These are phyloP conservation scores for Terfezia claveryi DNA, from an alignment of 495 filamentous ascomycete genomes.

Conservation along the genomic window DNA sequence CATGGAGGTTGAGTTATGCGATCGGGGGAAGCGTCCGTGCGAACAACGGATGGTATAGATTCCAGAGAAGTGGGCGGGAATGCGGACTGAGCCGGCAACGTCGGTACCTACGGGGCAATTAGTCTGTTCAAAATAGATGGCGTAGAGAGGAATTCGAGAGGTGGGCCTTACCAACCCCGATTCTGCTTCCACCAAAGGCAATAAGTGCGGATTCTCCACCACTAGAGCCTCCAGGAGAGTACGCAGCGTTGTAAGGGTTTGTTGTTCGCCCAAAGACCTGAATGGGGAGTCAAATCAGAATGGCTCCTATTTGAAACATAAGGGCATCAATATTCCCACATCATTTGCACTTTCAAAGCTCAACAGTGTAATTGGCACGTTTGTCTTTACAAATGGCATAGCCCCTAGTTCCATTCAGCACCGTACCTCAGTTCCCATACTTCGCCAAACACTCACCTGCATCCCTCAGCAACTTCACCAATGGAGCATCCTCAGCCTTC, in stretches of 20 bases:
- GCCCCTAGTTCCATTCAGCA: constrained; percentile 33
- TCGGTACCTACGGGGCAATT: constrained; percentile 39
- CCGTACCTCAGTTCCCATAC: neutral
- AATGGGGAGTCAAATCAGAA: too few species aligned
- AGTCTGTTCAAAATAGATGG: too few species aligned
- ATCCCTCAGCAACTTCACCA: constrained; percentile 63
- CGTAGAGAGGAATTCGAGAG: neutral
- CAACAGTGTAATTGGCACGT: constrained; percentile 73
- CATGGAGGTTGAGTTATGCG: constrained; percentile 73
- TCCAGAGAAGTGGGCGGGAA: constrained; percentile 74
- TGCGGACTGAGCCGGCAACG: constrained; percentile 78
- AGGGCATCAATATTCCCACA: constrained; percentile 31
- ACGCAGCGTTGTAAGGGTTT: constrained; percentile 64
- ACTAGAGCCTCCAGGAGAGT: constrained; percentile 80
- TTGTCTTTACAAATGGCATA: constrained; percentile 88
- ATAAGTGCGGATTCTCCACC: constrained; percentile 76
- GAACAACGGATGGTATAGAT: constrained; percentile 79
- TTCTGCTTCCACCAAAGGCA: constrained; percentile 66
- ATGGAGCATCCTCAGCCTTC: constrained; percentile 40
- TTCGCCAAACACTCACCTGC: constrained; percentile 28
- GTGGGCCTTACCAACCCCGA: constrained; percentile 36
- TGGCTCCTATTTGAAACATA: too few species aligned
- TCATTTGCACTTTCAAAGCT: constrained; percentile 86
- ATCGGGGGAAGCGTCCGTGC: constrained; percentile 89
- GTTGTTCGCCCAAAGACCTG: constrained; percentile 37